Conservation (phyloP, 2,329 filamentous ascomycete species). For the Blumeria hordei region DNA sequence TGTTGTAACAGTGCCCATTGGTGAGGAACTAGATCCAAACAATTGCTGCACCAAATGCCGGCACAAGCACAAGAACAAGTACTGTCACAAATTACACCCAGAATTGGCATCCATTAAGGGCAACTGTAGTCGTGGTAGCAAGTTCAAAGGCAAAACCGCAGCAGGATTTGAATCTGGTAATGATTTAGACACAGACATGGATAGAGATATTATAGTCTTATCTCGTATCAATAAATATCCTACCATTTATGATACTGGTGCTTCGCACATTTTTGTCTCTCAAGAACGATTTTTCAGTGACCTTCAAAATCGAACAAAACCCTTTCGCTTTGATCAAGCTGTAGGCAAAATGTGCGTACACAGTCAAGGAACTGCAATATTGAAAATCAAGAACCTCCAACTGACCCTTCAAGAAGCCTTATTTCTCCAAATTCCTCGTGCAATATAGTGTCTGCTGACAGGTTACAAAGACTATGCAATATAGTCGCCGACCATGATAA, state of each 20-base stretch:
- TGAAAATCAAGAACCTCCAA: no score
- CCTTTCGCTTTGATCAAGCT: neutral
- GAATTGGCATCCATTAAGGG: neutral
- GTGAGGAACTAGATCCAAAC: neutral
- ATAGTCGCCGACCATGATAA: no score
- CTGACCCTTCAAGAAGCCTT: no score
- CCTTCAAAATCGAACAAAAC: neutral
- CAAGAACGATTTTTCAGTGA: neutral
- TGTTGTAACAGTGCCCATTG: neutral
- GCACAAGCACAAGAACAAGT: neutral
- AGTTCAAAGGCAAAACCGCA: no score
- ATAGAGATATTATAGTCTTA: neutral
- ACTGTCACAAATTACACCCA: neutral
- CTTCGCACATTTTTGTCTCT: neutral
- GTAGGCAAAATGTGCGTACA: neutral
- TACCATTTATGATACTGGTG: conserved; percentile 1
- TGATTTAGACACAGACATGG: neutral
- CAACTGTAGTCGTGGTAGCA: neutral
- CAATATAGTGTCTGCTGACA: no score
- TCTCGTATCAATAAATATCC: neutral
- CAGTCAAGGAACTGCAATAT: neutral
- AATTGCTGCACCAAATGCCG: neutral
- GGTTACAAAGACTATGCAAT: no score
- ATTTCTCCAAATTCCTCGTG: no score
- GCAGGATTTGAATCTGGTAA: neutral